Evolutionary conservation across 805 yeast genomes (phyloP).

Genomic region (Candida coleopterorum): DNA sequence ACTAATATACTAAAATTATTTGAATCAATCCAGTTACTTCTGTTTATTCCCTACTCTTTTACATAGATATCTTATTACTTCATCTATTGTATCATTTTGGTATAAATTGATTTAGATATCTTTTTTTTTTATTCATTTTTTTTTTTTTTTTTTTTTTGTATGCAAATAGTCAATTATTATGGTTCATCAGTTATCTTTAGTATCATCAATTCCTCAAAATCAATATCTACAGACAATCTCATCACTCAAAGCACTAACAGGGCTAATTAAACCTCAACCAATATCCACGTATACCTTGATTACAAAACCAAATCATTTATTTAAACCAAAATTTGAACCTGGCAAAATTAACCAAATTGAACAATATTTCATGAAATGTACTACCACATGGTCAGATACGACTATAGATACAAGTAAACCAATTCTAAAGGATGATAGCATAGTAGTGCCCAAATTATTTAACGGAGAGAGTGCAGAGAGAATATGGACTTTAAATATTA

Average conservation of each 20-base stretch:
- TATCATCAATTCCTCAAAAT: constrained; percentile 39
- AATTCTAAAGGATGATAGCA: constrained; percentile 12
- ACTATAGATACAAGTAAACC: constrained; percentile 26
- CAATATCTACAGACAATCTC: constrained; percentile 40
- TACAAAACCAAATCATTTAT: constrained; percentile 46
- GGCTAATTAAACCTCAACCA: constrained; percentile 39
- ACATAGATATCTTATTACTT: too few relatives aligned
- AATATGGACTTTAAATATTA: constrained; percentile 59
- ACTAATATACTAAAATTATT: too few relatives aligned
- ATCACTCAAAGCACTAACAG: constrained; percentile 50
- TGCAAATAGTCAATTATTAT: constrained; percentile 17
- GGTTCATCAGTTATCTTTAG: constrained; percentile 53
- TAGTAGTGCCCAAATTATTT: constrained; percentile 24
- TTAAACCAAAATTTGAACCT: constrained; percentile 49
- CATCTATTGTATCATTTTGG: too few relatives aligned
- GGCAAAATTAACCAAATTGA: constrained; percentile 57
- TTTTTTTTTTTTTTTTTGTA: neutral
- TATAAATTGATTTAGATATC: too few relatives aligned
- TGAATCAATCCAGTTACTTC: too few relatives aligned
- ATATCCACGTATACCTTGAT: constrained; percentile 46
- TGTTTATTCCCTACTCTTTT: too few relatives aligned
- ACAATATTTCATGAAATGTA: constrained; percentile 48
- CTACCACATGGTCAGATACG: constrained; percentile 42
- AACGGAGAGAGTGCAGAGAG: constrained; percentile 14
- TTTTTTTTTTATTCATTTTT: too few relatives aligned